Conservation (phyloP, 73 alveolate species). For the Uronychia binucleata region DNA sequence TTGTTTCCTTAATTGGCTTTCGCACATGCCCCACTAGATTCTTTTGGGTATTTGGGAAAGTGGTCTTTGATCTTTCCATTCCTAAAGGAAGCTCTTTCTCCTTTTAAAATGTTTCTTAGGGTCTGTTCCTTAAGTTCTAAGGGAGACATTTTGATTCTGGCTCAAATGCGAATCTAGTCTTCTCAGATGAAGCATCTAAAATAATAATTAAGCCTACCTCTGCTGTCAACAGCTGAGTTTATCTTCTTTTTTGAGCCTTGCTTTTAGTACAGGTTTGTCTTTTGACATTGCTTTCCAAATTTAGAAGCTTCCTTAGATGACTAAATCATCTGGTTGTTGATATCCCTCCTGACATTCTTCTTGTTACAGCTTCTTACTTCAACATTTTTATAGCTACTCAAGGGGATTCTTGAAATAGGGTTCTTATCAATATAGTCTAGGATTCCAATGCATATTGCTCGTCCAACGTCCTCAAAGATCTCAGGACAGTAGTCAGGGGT, state of each 20-base stretch:
- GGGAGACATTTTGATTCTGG: too few species aligned
- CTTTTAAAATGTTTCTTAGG: too few species aligned
- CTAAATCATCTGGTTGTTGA: background rate
- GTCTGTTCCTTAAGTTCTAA: too few species aligned
- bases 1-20: background rate
- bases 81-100: background rate
- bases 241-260: background rate
- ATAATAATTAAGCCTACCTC: background rate
- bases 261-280: background rate
- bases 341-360: background rate
- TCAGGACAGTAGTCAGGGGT: conserved; percentile 18
- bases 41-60: background rate
- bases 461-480: conserved; percentile 76
- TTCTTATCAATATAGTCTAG: conserved; percentile 68
- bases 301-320: too few species aligned
- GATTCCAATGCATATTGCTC: conserved; percentile 44
- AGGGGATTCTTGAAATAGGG: conserved; percentile 63
- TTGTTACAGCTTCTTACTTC: background rate
- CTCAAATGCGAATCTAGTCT: too few species aligned
- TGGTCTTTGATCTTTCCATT: background rate
- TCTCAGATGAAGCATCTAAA: background rate
- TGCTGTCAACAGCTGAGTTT: background rate
- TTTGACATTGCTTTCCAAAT: background rate
- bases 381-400: conserved; percentile 42
- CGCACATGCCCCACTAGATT: background rate